phyloP scores from a whole-genome alignment of 257 asterid species.

The Linaria vulgaris region DNA sequence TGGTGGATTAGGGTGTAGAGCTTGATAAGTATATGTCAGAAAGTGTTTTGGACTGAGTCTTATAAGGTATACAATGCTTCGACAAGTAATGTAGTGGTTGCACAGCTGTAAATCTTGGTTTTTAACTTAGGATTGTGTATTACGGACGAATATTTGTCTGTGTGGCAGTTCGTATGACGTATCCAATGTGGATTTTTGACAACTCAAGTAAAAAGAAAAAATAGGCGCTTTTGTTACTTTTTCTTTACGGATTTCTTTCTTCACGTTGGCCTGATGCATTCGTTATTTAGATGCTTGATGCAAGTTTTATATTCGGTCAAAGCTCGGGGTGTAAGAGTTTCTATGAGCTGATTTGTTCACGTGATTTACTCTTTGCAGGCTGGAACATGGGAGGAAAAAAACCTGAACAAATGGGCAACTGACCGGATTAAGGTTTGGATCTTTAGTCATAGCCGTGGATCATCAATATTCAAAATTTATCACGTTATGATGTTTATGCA shows the following conservation, averaged over 20 bases:
- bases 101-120: constrained; percentile 9
- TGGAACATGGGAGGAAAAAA: constrained; percentile 37
- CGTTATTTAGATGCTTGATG: too few relatives aligned
- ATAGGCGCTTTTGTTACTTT: too few relatives aligned
- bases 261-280: too few relatives aligned
- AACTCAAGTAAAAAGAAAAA: too few relatives aligned
- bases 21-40: not conserved
- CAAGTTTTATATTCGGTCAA: too few relatives aligned
- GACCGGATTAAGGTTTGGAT: constrained; percentile 26
- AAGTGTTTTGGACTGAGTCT: not conserved
- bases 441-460: not conserved
- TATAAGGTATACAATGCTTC: not conserved
- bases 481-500: not conserved
- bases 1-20: too few relatives aligned
- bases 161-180: too few relatives aligned
- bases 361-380: constrained; percentile 35
- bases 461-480: not conserved
- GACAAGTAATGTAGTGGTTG: constrained; percentile 1
- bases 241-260: too few relatives aligned
- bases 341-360: not conserved
- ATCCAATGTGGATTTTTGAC: too few relatives aligned
- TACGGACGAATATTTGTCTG: too few relatives aligned
- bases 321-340: not conserved
- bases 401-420: constrained; percentile 29
- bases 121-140: not conserved